Conservation (phyloP, 2,329 filamentous ascomycete genomes). For the Dactylellina cionopaga region DNA sequence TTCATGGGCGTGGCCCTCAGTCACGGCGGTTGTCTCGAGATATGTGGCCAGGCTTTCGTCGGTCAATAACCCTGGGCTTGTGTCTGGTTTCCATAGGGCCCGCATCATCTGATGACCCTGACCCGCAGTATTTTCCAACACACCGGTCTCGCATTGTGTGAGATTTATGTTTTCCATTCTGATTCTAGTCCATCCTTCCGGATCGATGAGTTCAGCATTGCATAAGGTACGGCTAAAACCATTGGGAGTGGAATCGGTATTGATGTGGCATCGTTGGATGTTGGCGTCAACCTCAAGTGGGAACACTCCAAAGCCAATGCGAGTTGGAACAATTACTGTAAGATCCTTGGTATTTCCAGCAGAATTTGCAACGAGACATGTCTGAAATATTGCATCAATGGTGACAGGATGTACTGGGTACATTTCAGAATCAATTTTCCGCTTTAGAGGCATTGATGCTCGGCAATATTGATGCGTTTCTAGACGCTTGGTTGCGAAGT, state of each 20-base stretch:
- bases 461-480: conserved; percentile 13
- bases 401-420: conserved; percentile 55
- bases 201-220: conserved; percentile 30
- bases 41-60: not conserved
- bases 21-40: not conserved
- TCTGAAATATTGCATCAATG: conserved; percentile 55
- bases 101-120: conserved; percentile 53
- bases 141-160: conserved; percentile 10
- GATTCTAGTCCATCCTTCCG: conserved; percentile 10
- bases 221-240: conserved; percentile 35
- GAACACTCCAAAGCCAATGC: conserved; percentile 29
- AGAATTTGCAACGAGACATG: conserved; percentile 53
- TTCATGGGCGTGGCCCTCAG: not conserved
- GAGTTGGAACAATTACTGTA: conserved; percentile 48
- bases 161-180: conserved; percentile 14
- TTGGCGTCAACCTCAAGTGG: not conserved
- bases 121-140: conserved; percentile 6
- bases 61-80: conserved; percentile 18
- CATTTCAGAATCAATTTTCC: conserved; percentile 23
- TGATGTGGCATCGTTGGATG: conserved; percentile 1
- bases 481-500: conserved; percentile 41
- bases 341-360: conserved; percentile 41
- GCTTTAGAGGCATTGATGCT: conserved; percentile 28
- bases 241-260: not conserved
- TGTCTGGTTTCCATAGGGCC: conserved; percentile 54